Evolutionary conservation across 2,329 filamentous ascomycete genomes (phyloP).

Genomic region (Trichoderma aggressivum): DNA sequence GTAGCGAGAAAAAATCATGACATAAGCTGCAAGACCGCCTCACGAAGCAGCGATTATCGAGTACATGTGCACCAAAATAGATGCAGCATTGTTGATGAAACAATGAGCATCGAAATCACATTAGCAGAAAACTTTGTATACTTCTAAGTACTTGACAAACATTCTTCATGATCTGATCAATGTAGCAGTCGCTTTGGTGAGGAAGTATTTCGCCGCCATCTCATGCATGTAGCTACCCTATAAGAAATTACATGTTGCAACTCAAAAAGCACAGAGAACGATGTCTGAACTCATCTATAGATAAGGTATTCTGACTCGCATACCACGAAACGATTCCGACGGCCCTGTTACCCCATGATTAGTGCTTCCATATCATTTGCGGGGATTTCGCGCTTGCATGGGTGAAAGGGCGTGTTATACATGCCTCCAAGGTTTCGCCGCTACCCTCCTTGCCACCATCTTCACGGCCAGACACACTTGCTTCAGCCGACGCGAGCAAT

Average conservation of each 20-base stretch:
- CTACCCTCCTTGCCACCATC: neutral
- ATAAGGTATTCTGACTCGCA: neutral
- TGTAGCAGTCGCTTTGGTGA: neutral
- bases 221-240: neutral
- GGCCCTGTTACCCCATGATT: neutral
- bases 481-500: neutral
- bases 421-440: neutral
- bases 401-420: conserved; percentile 1
- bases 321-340: neutral
- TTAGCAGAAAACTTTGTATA: neutral
- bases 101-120: neutral
- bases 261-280: neutral
- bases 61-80: neutral
- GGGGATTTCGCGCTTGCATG: neutral
- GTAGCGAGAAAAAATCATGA: neutral
- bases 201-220: neutral
- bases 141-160: neutral
- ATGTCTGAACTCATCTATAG: neutral
- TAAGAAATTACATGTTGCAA: neutral
- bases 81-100: neutral
- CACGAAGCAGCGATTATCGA: neutral
- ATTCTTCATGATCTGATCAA: neutral
- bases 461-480: neutral
- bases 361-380: neutral
- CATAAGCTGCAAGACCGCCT: neutral